phyloP scores from a whole-genome alignment of 352 stramenopile genomes.

The Phytophthora sp. region DNA sequence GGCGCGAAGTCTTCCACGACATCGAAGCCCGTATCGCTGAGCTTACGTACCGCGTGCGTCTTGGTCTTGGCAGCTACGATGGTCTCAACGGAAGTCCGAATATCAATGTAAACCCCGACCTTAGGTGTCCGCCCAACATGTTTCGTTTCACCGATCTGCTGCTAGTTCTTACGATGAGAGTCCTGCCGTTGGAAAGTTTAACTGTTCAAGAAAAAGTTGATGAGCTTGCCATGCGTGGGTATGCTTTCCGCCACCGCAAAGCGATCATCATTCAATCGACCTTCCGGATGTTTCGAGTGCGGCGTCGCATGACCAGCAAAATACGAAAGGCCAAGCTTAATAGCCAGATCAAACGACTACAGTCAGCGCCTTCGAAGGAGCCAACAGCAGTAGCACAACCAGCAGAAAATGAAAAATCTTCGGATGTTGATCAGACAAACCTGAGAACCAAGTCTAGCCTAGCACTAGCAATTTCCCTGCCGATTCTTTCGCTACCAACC shows the following conservation, averaged over 20 bases:
- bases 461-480: conserved; percentile 1
- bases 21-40: conserved; percentile 74
- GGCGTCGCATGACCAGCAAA: conserved; percentile 19
- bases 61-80: conserved; percentile 65
- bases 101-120: conserved; percentile 14
- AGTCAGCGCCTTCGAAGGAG: background rate
- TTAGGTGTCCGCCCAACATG: conserved; percentile 60
- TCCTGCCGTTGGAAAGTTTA: conserved; percentile 70
- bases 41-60: conserved; percentile 62
- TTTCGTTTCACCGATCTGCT: conserved; percentile 80
- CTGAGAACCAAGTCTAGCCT: background rate
- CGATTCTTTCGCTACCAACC: conserved; percentile 1
- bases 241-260: conserved; percentile 66
- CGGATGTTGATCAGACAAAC: background rate
- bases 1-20: conserved; percentile 68
- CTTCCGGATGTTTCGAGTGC: conserved; percentile 69
- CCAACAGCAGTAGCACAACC: background rate
- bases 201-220: conserved; percentile 87
- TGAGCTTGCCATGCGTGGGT: conserved; percentile 73
- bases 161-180: conserved; percentile 68
- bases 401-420: background rate
- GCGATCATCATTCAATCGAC: conserved; percentile 66
- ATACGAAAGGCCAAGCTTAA: conserved; percentile 16
- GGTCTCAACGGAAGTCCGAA: conserved; percentile 29
- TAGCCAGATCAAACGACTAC: conserved; percentile 5